Percentiles rank a stretch among this genome's conserved stretches.
These are phyloP conservation scores for Botrytis squamosa DNA, from an alignment of 2,329 filamentous ascomycete species.

Conservation along the genomic window DNA sequence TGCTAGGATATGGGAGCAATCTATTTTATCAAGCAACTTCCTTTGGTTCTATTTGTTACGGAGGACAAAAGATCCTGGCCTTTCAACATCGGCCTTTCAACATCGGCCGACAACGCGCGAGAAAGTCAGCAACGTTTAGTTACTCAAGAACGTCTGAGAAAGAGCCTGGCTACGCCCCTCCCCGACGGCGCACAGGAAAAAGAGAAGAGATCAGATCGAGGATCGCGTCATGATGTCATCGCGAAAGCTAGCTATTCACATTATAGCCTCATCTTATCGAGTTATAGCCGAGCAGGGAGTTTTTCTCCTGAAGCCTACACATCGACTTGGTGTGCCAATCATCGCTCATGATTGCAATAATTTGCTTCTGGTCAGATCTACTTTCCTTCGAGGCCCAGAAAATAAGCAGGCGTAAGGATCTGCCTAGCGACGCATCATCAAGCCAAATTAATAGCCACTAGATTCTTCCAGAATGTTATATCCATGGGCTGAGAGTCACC, in stretches of 20 bases:
- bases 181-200: background rate
- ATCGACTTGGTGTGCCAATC: background rate
- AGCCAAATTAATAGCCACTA: background rate
- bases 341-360: background rate
- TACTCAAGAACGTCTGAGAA: too few species aligned
- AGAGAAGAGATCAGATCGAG: background rate
- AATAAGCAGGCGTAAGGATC: background rate
- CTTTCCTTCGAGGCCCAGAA: background rate
- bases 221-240: background rate
- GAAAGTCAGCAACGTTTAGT: background rate
- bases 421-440: background rate
- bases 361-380: background rate
- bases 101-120: background rate
- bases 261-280: background rate
- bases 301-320: background rate
- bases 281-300: background rate
- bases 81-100: background rate
- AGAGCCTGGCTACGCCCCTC: background rate
- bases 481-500: background rate
- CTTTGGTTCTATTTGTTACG: background rate
- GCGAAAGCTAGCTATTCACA: background rate
- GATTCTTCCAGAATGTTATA: background rate
- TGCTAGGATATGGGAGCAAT: background rate
- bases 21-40: background rate
- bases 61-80: background rate